Evolutionary conservation across 116 monocot species (phyloP).

Genomic region (Posidonia oceanica): DNA sequence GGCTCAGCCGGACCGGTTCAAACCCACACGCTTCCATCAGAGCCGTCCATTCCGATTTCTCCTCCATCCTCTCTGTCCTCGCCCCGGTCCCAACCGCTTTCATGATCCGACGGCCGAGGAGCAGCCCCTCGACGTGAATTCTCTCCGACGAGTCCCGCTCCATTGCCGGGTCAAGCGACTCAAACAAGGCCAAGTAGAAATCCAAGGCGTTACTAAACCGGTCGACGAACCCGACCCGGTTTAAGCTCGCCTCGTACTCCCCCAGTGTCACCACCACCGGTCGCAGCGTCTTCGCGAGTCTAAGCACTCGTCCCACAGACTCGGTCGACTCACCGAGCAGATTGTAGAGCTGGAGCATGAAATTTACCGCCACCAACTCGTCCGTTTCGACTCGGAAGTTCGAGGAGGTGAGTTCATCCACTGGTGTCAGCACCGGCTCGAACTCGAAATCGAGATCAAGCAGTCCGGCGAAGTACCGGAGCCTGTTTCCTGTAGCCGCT

Average conservation of each 20-base stretch:
- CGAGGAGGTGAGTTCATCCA: slow-evolving; percentile 32
- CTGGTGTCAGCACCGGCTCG: slow-evolving; percentile 48
- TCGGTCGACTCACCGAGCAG: slow-evolving; percentile 38
- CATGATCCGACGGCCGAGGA: slow-evolving; percentile 50
- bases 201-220: slow-evolving; percentile 47
- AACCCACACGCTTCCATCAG: slow-evolving; percentile 61
- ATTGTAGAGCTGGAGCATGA: slow-evolving; percentile 79
- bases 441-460: slow-evolving; percentile 85
- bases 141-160: slow-evolving; percentile 52
- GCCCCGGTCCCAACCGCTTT: slow-evolving; percentile 32
- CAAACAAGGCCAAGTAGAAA: slow-evolving; percentile 62
- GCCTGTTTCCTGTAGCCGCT: slow-evolving; percentile 51
- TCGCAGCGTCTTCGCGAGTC: slow-evolving; percentile 48
- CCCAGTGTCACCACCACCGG: slow-evolving; percentile 73
- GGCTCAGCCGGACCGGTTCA: slow-evolving; percentile 32
- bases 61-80: slow-evolving; percentile 47
- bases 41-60: slow-evolving; percentile 43
- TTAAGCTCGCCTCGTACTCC: slow-evolving; percentile 56
- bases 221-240: slow-evolving; percentile 34
- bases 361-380: slow-evolving; percentile 72
- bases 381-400: slow-evolving; percentile 47
- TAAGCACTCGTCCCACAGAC: slow-evolving; percentile 28
- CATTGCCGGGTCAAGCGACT: slow-evolving; percentile 71
- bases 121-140: slow-evolving; percentile 46
- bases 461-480: slow-evolving; percentile 57